Evolutionary conservation across 2,329 filamentous ascomycete genomes (phyloP), one percentile per base, ranked within the genome.

Genomic region (Alternaria infectoria): DNA sequence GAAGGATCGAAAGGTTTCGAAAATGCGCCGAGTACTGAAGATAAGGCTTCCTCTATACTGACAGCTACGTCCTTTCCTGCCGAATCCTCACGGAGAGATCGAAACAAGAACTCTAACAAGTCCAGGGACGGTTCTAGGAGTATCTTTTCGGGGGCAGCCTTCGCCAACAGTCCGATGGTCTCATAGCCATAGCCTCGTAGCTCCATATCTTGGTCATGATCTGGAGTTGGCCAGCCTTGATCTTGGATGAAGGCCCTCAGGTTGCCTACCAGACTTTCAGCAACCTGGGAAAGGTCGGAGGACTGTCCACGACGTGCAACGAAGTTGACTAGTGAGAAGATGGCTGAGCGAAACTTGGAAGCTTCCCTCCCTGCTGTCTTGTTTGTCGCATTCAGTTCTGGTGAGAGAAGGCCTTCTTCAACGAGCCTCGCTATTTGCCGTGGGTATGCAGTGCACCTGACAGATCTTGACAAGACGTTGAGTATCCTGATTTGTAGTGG

Each of bases 251-350:
- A 97, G 23, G 87, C 85, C 67, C 87, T 87, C 71, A 98, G 82
- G 49, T 89, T 87, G 9, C 86, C 80, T 17, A 97, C 88, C 4
- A 96, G 85, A 45, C 87, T 86, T 3, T 87, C 84, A 0, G 91
- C 92, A 69, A 96, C 89, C 9, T 84, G 80, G 57, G 84, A 83
- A 13, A 96, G 87, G 54, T 88, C 85, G 1, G 86, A 81, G 28
- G 82, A 72, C 0, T 89, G 86, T 8, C 90, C 92, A 70, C 93
- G 89, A 30, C 91, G 88, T 10, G 94, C 92, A 11, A 96, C 89
- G 88, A 94, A 98, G 55, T 93, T 92, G 59, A 97, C 88, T 71
- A 95, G 97, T 43, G 90, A 88, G 72, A 98, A 96, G 5, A 97
- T 86, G 1, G 94, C 92, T 49, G 89, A 90, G 68, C 93, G 88